These are phyloP conservation scores for Urtica urens DNA, from an alignment of 306 rosid genomes.

Conservation along the genomic window DNA sequence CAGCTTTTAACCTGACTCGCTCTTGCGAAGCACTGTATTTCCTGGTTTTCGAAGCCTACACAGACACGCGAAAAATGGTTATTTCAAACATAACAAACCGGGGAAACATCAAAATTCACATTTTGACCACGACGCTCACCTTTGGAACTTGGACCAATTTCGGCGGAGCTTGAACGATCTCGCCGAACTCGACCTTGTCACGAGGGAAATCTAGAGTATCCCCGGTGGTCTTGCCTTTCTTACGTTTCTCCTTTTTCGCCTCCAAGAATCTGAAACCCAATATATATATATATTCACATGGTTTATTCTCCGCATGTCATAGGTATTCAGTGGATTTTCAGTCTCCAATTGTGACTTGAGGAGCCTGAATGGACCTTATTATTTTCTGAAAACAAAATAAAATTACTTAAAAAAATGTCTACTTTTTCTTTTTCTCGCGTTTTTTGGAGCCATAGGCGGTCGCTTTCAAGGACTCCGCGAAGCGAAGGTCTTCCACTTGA, in stretches of 20 bases:
- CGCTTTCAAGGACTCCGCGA: conserved; percentile 35
- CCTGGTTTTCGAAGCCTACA: conserved; percentile 47
- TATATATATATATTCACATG: too few relatives aligned
- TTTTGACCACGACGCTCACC: conserved; percentile 32
- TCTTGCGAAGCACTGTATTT: conserved; percentile 70
- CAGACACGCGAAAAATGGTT: neutral
- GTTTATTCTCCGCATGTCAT: neutral
- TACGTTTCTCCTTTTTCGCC: conserved; percentile 53
- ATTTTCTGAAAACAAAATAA: neutral
- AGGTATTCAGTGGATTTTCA: too few relatives aligned
- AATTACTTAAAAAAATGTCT: conserved; percentile 12
- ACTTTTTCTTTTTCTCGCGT: conserved; percentile 67
- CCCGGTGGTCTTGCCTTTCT: conserved; percentile 34
- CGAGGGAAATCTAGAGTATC: conserved; percentile 47
- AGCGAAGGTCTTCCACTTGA: conserved; percentile 66
- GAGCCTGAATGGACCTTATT: too few relatives aligned
- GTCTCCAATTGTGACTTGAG: too few relatives aligned
- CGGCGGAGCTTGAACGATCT: conserved; percentile 83
- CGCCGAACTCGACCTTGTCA: conserved; percentile 75
- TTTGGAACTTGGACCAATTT: conserved; percentile 51
- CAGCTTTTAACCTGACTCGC: conserved; percentile 67
- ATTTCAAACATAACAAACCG: conserved; percentile 11
- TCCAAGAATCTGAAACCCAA: conserved; percentile 48
- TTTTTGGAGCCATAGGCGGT: conserved; percentile 34
- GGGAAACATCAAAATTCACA: conserved; percentile 6